Conservation (phyloP, 352 stramenopile species). For the Peronospora tabacina region DNA sequence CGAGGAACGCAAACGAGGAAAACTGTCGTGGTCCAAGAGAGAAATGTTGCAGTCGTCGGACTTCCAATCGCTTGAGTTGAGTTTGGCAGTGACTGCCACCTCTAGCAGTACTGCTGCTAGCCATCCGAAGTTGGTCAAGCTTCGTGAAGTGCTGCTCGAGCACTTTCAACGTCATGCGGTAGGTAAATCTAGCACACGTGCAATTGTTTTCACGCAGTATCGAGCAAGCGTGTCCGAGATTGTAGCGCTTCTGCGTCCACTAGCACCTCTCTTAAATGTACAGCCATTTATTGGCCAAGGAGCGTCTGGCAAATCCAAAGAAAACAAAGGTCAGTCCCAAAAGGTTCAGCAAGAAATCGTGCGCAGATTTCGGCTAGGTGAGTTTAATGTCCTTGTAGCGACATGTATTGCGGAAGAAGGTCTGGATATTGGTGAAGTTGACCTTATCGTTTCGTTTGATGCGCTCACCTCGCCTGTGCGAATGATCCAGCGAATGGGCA, state of each 20-base stretch:
- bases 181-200: slow-evolving; percentile 80
- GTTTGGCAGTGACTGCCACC: slow-evolving; percentile 25
- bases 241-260: slow-evolving; percentile 58
- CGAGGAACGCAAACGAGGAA: slow-evolving; percentile 40
- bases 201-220: slow-evolving; percentile 98
- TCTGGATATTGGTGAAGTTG: slow-evolving; percentile 92
- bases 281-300: slow-evolving; percentile 92
- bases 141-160: slow-evolving; percentile 84
- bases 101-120: slow-evolving; percentile 26
- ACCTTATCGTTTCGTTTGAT: slow-evolving; percentile 92
- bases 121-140: slow-evolving; percentile 86
- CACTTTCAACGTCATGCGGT: slow-evolving; percentile 71
- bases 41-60: slow-evolving; percentile 64
- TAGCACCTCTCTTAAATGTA: slow-evolving; percentile 77
- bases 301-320: slow-evolving; percentile 69
- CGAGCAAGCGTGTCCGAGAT: slow-evolving; percentile 93
- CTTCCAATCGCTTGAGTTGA: slow-evolving; percentile 54
- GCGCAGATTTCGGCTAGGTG: slow-evolving; percentile 72
- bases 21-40: slow-evolving; percentile 73
- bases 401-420: slow-evolving; percentile 96
- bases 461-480: slow-evolving; percentile 92
- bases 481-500: slow-evolving; percentile 92
- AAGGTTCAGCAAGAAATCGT: slow-evolving; percentile 94
- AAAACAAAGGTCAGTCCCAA: slow-evolving; percentile 90
- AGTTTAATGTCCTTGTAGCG: slow-evolving; percentile 90